Percentiles rank a stretch among this genome's conserved stretches.
Evolutionary conservation across 306 rosid species (phyloP).

Genomic region (Alnus rubra): DNA sequence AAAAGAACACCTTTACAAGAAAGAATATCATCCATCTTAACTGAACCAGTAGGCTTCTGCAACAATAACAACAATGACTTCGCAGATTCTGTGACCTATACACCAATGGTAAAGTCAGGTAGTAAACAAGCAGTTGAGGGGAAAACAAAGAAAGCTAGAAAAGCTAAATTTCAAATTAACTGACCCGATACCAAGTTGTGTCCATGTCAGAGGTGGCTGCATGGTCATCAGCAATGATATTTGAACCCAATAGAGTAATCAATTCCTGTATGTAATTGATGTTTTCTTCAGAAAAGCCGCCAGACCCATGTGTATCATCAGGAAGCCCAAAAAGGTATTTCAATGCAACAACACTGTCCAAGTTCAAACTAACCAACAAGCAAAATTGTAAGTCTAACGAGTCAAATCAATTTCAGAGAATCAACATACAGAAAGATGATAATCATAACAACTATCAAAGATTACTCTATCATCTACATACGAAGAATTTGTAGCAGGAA

Average conservation of each 20-base stretch:
- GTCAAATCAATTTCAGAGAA: conserved; percentile 25
- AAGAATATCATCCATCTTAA: conserved; percentile 44
- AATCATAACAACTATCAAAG: background rate
- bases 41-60: conserved; percentile 60
- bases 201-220: conserved; percentile 48
- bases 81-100: conserved; percentile 64
- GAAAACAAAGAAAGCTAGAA: conserved; percentile 12
- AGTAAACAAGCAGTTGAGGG: conserved; percentile 24
- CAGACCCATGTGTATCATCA: conserved; percentile 50
- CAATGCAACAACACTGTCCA: conserved; percentile 65
- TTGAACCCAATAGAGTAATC: conserved; percentile 55
- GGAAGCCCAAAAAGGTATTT: conserved; percentile 80
- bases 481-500: background rate
- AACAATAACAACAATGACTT: conserved; percentile 61
- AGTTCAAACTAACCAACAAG: conserved; percentile 64
- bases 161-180: conserved; percentile 16
- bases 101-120: conserved; percentile 31
- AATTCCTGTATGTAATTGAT: conserved; percentile 57
- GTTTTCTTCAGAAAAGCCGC: conserved; percentile 64
- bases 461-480: background rate
- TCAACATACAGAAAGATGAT: background rate
- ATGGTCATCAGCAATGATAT: conserved; percentile 46
- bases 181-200: conserved; percentile 61
- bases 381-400: conserved; percentile 41
- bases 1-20: conserved; percentile 35